Base-by-base conservation (phyloP, 176 grass and related monocot species). In the Neostapfia colusana region DNA sequence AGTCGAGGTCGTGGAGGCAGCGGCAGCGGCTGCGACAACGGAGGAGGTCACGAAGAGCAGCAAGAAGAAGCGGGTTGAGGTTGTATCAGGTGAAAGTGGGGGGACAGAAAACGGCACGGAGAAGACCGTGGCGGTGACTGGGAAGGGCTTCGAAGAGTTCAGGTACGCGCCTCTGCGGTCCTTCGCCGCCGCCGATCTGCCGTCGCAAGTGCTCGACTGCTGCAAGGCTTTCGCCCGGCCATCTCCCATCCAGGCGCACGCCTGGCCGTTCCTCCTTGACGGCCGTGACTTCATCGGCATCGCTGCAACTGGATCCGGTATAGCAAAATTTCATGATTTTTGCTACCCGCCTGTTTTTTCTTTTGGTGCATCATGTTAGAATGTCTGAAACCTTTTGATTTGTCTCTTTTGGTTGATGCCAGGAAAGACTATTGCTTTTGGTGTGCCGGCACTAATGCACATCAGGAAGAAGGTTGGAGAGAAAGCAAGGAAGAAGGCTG, bases 371-470 rank as follows among this genome's bases (percentile, higher is more conserved):
- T 44, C 61, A 5, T 73, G 58, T 40, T 73, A 42, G 7, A 42
- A 55, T 80, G 45, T 1, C 4, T 78, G 41, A 2, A 25, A 36
- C 9, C 26, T 5, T 15, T 74, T 63, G 12, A 25, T 65, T 62
- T 20, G 12, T 70, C 28, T 80, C 26, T 72, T 41, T 48, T 81
- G 26, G 27, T 21, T 77, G 39, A 26, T 80, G 39, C 3, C 67
- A 98, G 95, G 95, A 20, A 98, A 98, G 80, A 98, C 95, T 15
- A 82, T 98, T 80, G 95, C 95, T 67, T 94, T 94, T 84, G 95
- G 95, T 49, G 91, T 98, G 63, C 95, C 91, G 7, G 91, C 89
- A 12, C 54, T 98, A 66, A 92, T 90, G 95, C 95, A 98, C 70
- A 89, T 92, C 36, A 84, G 86, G 54, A 89, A 86, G 78, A 94